Base-by-base conservation (phyloP, 1,139 yeast genomes). In the Pichia norvegensis region DNA sequence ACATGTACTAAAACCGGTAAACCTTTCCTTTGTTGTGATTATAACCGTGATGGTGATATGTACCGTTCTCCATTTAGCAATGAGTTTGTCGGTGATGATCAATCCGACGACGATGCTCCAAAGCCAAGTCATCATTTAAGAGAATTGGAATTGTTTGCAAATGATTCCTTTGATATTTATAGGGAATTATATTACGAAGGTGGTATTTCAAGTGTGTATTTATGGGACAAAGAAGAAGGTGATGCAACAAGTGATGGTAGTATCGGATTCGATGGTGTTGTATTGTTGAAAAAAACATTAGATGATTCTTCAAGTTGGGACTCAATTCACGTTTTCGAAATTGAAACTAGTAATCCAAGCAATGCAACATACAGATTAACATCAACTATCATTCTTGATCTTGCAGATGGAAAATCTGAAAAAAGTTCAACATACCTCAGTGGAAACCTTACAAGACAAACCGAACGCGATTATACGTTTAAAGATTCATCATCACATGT, bases 151-250 rank as follows among this genome's bases (percentile, higher is more conserved):
- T 62, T 76, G 25, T 73, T 80, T 54, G 92, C 95, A 52, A 92
- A 92, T 63, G 94, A 87, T 52, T 84, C 97, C 10, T 87, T 92
- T 63, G 97, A 90, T 59, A 76, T 92, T 36, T 92, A 92, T 67
- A 74, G 97, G 53, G 98, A 92, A 62, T 68, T 92, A 57, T 92
- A 92, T 68, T 92, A 88, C 63, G 97, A 90, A 63, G 97, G 97
- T 33, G 94, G 95, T 19, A 73, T 84, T 39, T 83, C 95, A 2
- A 81, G 92, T 47, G 95, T 84, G n/a, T 92, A 92, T 62, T 70
- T 92, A 43, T 92, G 98, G 98, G 95, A 86, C 57, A 75, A 79
- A 31, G 85, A 78, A 38, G 68, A 72, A 6, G 72, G 67, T 31
- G 79, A 71, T 37, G 73, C 68, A 9, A 70, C 66, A 20, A 62